These are phyloP conservation scores for Endocarpon pusillum DNA, from an alignment of 495 filamentous ascomycete genomes.

Conservation along the genomic window DNA sequence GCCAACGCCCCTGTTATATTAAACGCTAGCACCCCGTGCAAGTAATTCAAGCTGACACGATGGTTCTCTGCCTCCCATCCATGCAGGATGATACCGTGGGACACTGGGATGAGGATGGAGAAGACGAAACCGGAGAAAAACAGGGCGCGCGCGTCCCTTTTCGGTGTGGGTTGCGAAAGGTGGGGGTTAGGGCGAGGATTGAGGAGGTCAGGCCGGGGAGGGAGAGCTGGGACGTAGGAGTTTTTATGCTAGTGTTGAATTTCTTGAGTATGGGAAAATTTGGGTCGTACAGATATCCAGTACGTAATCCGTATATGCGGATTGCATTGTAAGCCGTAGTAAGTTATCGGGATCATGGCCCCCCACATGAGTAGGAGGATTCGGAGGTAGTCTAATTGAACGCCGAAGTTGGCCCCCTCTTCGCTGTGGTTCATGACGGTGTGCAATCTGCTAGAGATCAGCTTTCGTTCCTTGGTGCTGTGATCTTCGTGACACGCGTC, in stretches of 20 bases:
- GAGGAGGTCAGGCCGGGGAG: slow-evolving; percentile 12
- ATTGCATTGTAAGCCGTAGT: slow-evolving; percentile 31
- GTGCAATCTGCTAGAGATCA: slow-evolving; percentile 25
- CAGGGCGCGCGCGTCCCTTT: slow-evolving; percentile 4
- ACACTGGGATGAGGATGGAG: slow-evolving; percentile 23
- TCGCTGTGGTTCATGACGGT: slow-evolving; percentile 31
- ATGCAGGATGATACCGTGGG: slow-evolving; percentile 22
- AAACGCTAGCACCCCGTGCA: slow-evolving; percentile 18
- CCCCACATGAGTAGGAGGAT: slow-evolving; percentile 37
- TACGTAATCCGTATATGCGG: slow-evolving; percentile 18
- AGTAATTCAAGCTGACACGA: slow-evolving; percentile 27
- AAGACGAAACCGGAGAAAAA: slow-evolving; percentile 28
- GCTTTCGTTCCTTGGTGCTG: too few species aligned
- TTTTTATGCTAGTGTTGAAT: too few species aligned
- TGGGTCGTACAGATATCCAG: slow-evolving; percentile 15
- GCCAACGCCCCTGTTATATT: slow-evolving; percentile 24
- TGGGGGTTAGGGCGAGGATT: background rate
- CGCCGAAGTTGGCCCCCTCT: slow-evolving; percentile 17
- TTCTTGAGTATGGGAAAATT: too few species aligned
- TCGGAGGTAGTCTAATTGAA: slow-evolving; percentile 33
- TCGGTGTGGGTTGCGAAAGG: slow-evolving; percentile 10
- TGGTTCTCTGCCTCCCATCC: slow-evolving; percentile 21
- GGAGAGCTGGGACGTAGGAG: too few species aligned
- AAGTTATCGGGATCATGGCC: slow-evolving; percentile 31
- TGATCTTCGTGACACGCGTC: slow-evolving; percentile 3